A percentile compares a stretch with the other conserved stretches of the same genome.
Conservation (phyloP, 1,284 basidiomycete genomes). For the Apiotrichum akiyoshidainum region DNA sequence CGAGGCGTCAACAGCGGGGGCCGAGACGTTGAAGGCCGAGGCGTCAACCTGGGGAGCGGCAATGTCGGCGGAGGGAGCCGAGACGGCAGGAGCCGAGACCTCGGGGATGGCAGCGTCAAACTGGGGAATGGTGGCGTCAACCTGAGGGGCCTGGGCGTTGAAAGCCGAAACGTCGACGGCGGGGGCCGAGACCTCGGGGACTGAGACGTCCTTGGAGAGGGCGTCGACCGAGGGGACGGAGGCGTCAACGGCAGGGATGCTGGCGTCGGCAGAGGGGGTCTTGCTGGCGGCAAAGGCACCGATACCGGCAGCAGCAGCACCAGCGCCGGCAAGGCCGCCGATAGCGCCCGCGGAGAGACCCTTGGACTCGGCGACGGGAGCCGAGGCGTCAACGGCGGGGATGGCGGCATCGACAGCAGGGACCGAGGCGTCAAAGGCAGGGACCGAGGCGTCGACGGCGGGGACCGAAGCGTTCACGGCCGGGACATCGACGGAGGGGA, state of each 20-base stretch:
- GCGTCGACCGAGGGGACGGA: not conserved
- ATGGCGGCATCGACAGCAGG: not conserved
- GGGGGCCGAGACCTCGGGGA: not conserved
- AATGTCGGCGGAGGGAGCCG: not conserved
- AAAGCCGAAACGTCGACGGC: not conserved
- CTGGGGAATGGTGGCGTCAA: not conserved
- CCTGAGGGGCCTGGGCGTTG: not conserved
- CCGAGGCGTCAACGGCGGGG: not conserved
- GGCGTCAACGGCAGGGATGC: not conserved
- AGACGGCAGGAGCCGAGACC: not conserved
- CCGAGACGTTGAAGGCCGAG: not conserved
- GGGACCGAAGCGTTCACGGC: not conserved
- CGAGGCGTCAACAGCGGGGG: not conserved
- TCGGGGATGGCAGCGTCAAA: not conserved
- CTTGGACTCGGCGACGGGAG: not conserved
- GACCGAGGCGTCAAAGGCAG: not conserved
- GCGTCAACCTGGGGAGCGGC: not conserved
- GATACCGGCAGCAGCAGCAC: not conserved
- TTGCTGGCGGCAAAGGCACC: not conserved
- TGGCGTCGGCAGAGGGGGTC: not conserved
- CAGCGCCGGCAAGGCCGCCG: not conserved
- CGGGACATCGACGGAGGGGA: not conserved
- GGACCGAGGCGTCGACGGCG: not conserved
- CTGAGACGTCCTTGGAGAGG: not conserved
- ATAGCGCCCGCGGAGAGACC: not conserved